Evolutionary conservation across 305 asterid genomes (phyloP).

Genomic region (Caryopteris hybrid): DNA sequence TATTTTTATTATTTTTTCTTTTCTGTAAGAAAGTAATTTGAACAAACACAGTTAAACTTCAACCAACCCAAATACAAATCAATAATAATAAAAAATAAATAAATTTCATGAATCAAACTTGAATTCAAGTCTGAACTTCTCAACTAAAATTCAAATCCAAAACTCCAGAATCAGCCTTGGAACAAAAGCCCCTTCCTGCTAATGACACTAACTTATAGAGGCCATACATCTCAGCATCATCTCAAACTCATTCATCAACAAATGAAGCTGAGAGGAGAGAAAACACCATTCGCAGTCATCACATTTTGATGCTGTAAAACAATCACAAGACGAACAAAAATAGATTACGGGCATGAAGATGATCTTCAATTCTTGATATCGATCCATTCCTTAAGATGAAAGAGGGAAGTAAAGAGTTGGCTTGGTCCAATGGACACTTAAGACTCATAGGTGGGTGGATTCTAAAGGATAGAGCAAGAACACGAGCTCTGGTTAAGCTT

Average conservation of each 20-base stretch:
- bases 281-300: not conserved
- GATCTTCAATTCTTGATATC: not conserved
- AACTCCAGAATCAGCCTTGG: too few species aligned
- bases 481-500: constrained; percentile 37
- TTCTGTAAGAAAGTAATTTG: too few species aligned
- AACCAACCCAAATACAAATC: too few species aligned
- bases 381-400: not conserved
- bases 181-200: too few species aligned
- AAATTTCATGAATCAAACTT: too few species aligned
- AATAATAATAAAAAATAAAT: too few species aligned
- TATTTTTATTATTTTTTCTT: too few species aligned
- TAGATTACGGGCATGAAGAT: not conserved
- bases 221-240: not conserved
- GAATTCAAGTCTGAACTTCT: too few species aligned
- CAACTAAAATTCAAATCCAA: too few species aligned
- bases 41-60: too few species aligned
- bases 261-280: not conserved
- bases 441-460: not conserved
- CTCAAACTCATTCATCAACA: not conserved
- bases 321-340: not conserved
- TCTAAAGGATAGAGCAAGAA: constrained; percentile 41
- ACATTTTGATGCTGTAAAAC: not conserved
- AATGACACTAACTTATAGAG: not conserved
- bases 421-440: not conserved
- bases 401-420: not conserved